A percentile compares a stretch with the other conserved stretches of the same genome.
phyloP scores from a whole-genome alignment of 2,329 filamentous ascomycete genomes.

The Amauroascus verrucosus region DNA sequence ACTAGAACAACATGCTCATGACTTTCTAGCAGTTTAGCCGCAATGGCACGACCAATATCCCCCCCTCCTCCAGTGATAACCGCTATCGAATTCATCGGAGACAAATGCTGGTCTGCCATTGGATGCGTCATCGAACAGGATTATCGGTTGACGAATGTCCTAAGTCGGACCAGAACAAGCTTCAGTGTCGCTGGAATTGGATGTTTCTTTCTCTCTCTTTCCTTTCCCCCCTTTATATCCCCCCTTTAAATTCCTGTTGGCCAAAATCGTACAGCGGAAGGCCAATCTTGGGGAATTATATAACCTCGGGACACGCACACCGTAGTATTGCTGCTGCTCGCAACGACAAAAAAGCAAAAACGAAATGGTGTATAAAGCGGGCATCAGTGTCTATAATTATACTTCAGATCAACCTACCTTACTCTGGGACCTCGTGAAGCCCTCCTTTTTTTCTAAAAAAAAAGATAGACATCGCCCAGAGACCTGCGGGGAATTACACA shows the following conservation, averaged over 20 bases:
- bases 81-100: slow-evolving; percentile 14
- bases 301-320: no score
- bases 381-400: background rate
- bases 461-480: background rate
- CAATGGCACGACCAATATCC: slow-evolving; percentile 23
- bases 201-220: background rate
- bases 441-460: background rate
- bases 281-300: background rate
- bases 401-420: no score
- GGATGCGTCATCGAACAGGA: no score
- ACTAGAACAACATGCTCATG: slow-evolving; percentile 20
- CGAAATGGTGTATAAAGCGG: background rate
- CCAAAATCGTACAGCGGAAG: background rate
- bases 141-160: no score
- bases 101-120: no score
- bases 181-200: background rate
- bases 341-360: no score
- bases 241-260: background rate
- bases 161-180: background rate
- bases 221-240: no score
- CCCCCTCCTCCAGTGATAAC: slow-evolving; percentile 23
- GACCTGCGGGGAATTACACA: background rate
- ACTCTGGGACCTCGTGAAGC: no score
- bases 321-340: background rate
- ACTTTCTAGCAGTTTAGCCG: slow-evolving; percentile 18